Evolutionary conservation across 208 protist species (phyloP).

Genomic region (Leishmania martiniquensis): DNA sequence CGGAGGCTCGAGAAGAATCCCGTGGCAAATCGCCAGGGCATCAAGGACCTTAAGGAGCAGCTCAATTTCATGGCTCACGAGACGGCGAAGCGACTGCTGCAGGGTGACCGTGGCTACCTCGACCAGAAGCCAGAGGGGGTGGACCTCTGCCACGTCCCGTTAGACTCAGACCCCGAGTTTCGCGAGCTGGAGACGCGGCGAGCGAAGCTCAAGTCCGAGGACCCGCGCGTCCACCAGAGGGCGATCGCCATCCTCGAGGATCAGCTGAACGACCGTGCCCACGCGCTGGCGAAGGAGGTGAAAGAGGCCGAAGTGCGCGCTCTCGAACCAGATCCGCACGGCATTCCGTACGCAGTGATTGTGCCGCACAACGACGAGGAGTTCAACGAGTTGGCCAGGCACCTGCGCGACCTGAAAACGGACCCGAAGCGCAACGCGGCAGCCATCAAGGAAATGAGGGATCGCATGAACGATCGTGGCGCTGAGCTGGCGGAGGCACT

Average conservation of each 20-base stretch:
- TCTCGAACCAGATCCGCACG: conserved; percentile 49
- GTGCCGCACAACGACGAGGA: conserved; percentile 61
- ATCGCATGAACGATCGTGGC: conserved; percentile 61
- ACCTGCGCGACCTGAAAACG: conserved; percentile 57
- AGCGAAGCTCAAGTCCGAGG: conserved; percentile 67
- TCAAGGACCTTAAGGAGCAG: conserved; percentile 68
- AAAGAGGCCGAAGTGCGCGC: conserved; percentile 59
- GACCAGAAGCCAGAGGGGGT: conserved; percentile 72
- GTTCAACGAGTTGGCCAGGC: conserved; percentile 56
- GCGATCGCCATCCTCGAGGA: conserved; percentile 61
- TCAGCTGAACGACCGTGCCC: conserved; percentile 69
- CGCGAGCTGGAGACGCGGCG: conserved; percentile 65
- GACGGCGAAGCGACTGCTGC: conserved; percentile 53
- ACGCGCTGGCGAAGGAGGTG: conserved; percentile 69
- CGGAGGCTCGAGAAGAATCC: conserved; percentile 67
- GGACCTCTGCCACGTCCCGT: conserved; percentile 53
- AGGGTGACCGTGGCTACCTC: conserved; percentile 72
- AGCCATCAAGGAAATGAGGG: conserved; percentile 39
- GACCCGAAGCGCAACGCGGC: conserved; percentile 51
- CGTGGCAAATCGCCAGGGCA: conserved; percentile 57
- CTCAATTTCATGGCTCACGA: conserved; percentile 68
- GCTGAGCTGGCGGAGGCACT: conserved; percentile 48
- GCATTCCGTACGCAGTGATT: conserved; percentile 60
- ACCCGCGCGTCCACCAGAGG: conserved; percentile 44
- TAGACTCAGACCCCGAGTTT: conserved; percentile 73